A percentile compares a stretch with the other conserved stretches of the same genome.
Evolutionary conservation across 208 protist species (phyloP).

Genomic region (Wallacemonas sp.): DNA sequence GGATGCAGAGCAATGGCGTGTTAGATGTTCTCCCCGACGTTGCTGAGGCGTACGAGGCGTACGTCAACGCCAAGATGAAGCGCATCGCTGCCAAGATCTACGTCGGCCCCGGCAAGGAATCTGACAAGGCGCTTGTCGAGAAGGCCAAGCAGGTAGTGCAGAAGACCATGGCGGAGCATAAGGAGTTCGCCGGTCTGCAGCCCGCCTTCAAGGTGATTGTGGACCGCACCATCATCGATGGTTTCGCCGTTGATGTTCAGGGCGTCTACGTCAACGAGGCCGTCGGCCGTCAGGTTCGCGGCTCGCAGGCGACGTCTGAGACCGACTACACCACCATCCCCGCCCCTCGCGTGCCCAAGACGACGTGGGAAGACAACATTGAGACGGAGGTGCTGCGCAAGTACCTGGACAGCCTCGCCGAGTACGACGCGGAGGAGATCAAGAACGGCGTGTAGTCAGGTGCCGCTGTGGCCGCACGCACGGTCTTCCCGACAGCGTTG

Average conservation of each 20-base stretch:
- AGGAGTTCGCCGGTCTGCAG: constrained; percentile 62
- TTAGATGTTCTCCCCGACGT: constrained; percentile 83
- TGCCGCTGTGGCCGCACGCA: too few relatives aligned
- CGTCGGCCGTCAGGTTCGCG: constrained; percentile 45
- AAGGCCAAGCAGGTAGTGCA: constrained; percentile 76
- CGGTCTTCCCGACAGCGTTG: too few relatives aligned
- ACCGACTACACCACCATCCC: constrained; percentile 86
- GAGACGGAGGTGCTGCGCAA: constrained; percentile 84
- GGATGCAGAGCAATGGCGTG: constrained; percentile 92
- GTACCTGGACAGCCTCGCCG: constrained; percentile 80
- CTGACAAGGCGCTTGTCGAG: constrained; percentile 34
- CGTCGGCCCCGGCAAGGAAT: constrained; percentile 68
- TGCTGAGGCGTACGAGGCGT: constrained; percentile 81
- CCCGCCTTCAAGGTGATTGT: constrained; percentile 77
- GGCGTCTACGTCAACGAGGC: constrained; percentile 80
- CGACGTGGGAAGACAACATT: constrained; percentile 84
- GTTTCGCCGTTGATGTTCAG: constrained; percentile 87
- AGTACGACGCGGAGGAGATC: constrained; percentile 85
- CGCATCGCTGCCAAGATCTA: constrained; percentile 78
- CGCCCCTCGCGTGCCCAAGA: constrained; percentile 44
- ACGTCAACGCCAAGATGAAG: constrained; percentile 88
- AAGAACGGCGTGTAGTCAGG: constrained; percentile 78
- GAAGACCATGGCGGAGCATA: constrained; percentile 57
- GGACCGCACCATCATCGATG: constrained; percentile 79
- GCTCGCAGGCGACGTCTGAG: constrained; percentile 32